Conservation (phyloP, 1,284 basidiomycete genomes). For the Rhodotorula sp. region DNA sequence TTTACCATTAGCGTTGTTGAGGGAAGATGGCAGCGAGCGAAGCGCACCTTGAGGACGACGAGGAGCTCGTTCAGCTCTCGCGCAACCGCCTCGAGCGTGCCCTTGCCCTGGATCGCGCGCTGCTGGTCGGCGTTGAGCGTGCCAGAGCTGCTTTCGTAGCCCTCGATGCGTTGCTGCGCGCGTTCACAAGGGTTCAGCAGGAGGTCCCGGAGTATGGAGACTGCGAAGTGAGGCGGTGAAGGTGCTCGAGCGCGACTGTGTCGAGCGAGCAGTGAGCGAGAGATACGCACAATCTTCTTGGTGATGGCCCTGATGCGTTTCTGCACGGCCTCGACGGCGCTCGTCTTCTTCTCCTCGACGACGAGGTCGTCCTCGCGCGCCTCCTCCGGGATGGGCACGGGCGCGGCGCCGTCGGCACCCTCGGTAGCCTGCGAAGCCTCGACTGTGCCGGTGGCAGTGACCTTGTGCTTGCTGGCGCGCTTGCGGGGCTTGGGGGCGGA, state of each 20-base stretch:
- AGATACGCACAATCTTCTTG: conserved; percentile 47
- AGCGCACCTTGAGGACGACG: conserved; percentile 45
- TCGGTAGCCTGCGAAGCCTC: neutral
- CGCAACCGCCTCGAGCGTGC: conserved; percentile 46
- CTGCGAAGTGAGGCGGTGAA: neutral
- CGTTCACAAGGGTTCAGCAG: neutral
- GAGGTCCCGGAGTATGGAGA: neutral
- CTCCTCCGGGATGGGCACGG: conserved; percentile 1
- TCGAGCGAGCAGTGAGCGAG: neutral
- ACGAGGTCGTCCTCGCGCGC: conserved; percentile 4
- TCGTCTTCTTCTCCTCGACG: conserved; percentile 33
- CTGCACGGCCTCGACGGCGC: conserved; percentile 39
- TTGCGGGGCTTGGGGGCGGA: conserved; percentile 23
- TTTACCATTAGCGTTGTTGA: neutral
- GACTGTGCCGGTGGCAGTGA: neutral
- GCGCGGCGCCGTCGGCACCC: neutral
- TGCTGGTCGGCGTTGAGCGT: conserved; percentile 49
- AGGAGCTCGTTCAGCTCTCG: conserved; percentile 48
- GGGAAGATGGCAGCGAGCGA: neutral
- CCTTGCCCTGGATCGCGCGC: conserved; percentile 46
- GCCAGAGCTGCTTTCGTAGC: conserved; percentile 43
- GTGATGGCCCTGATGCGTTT: conserved; percentile 46
- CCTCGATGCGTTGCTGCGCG: conserved; percentile 47
- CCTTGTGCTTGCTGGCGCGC: conserved; percentile 18
- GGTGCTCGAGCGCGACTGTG: neutral